A percentile compares a stretch with the other conserved stretches of the same genome.
These are phyloP conservation scores for Zoysia pacifica DNA, from an alignment of 176 grass and related monocot genomes.

Conservation along the genomic window DNA sequence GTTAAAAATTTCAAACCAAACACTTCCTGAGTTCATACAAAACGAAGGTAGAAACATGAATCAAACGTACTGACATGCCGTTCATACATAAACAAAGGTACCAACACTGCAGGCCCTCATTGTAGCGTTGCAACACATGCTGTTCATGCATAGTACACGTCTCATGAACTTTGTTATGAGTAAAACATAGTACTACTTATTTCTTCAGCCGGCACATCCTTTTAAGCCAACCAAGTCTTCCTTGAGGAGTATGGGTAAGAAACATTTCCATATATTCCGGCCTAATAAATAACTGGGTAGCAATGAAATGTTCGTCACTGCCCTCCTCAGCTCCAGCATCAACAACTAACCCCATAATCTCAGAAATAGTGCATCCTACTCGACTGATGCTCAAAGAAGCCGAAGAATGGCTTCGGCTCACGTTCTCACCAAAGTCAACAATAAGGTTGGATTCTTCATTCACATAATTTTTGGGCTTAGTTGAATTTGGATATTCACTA, in stretches of 20 bases:
- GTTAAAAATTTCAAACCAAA: no score
- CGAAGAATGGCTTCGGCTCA: background rate
- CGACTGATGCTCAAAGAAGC: background rate
- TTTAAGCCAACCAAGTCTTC: constrained; percentile 2
- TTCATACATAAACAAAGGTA: no score
- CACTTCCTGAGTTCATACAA: no score
- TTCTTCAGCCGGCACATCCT: constrained; percentile 7
- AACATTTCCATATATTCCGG: constrained; percentile 32
- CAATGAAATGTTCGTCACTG: constrained; percentile 27
- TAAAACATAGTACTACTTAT: background rate
- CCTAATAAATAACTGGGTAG: constrained; percentile 19
- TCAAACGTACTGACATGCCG: no score
- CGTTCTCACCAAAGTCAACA: background rate
- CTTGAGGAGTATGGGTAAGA: background rate
- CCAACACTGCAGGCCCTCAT: no score
- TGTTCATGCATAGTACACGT: no score
- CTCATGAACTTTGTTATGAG: no score
- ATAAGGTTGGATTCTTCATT: background rate
- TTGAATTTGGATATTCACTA: background rate
- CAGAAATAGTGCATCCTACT: constrained; percentile 19
- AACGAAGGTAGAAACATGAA: no score
- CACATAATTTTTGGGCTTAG: background rate
- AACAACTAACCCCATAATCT: constrained; percentile 30
- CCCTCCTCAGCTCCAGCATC: constrained; percentile 23
- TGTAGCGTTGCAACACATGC: no score